phyloP scores from a whole-genome alignment of 148 eudicot species.

The Rhododendron ovatum region DNA sequence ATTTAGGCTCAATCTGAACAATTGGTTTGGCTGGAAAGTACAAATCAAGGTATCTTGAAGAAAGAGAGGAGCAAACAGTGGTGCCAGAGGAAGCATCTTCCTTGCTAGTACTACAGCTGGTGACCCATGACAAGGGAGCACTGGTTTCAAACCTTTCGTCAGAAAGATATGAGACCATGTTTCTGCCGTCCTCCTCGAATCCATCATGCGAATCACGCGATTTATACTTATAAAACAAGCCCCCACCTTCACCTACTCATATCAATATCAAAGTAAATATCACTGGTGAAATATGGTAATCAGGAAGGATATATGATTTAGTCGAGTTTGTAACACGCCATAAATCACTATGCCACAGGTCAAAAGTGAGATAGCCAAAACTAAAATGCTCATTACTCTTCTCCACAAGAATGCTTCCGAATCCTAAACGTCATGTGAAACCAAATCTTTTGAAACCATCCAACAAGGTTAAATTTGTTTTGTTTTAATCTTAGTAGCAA shows the following conservation, averaged over 20 bases:
- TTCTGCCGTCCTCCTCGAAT: conserved; percentile 5
- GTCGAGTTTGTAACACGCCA: not conserved
- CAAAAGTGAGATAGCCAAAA: not conserved
- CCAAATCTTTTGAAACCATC: not conserved
- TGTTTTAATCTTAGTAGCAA: not conserved
- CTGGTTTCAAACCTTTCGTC: conserved; percentile 27
- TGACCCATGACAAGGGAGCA: conserved; percentile 42
- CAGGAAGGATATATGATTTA: not conserved
- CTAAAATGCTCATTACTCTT: not conserved
- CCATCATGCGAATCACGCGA: not conserved
- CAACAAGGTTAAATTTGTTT: not conserved
- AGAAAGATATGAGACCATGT: conserved; percentile 9
- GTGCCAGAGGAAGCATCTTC: conserved; percentile 41
- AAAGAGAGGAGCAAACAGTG: conserved; percentile 23
- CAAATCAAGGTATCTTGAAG: conserved; percentile 43
- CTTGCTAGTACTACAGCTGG: conserved; percentile 47
- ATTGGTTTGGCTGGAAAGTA: conserved; percentile 33
- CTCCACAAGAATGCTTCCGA: not conserved
- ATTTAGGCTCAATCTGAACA: conserved; percentile 38
- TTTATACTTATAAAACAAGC: conserved; percentile 4
- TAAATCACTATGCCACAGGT: not conserved
- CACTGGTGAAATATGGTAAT: not conserved
- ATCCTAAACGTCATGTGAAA: not conserved
- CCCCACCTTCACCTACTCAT: conserved; percentile 20
- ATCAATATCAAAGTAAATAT: conserved; percentile 6